Evolutionary conservation across 129 eudicot genomes (phyloP), one percentile per base, ranked within the genome.

Genomic region (Oenanthe sinensis): DNA sequence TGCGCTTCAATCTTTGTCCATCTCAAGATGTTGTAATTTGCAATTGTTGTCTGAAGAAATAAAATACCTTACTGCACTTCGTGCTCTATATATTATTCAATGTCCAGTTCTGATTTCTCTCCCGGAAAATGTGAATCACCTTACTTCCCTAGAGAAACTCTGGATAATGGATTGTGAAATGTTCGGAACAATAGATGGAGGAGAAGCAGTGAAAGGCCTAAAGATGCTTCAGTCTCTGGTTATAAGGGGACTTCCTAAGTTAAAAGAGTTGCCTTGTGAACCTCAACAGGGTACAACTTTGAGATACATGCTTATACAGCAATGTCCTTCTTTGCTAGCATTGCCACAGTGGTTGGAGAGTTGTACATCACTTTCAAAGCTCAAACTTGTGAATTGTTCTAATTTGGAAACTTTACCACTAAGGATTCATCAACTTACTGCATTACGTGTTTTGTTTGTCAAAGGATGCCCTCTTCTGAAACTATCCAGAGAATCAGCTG

Each of bases 91-190:
- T 33, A 85, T 85, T 13, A 43, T 62, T 30, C 65, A 75, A 26
- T 85, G 87, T 73, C 80, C 77, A 42, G 45, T 60, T 62, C 75
- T 85, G 24, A 71, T 46, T 63, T 78, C 77, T 50, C 79, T 84
- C 9, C 79, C 80, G 3, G 15, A 20, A 26, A 81, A 48, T 68
- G 54, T 80, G 37, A 77, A 20, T 65, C 24, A 78, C 40, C 79
- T 84, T 8, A 73, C 68, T 40, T 44, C 82, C 28, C 85, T 84
- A 10, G 84, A 81, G 74, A 78, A 55, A 43, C 71, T 84, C 20
- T 74, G 82, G 82, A 84, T 84, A 40, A 42, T 49, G 82, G 69
- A 84, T 49, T 84, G 87, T 75, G 82, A 67, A 78, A 71, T 78
- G 68, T 71, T 84, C 11, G 65, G 74, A 36, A 22, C 52, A 15